phyloP scores from a whole-genome alignment of 352 stramenopile species.

The Phytophthora podocarpi region DNA sequence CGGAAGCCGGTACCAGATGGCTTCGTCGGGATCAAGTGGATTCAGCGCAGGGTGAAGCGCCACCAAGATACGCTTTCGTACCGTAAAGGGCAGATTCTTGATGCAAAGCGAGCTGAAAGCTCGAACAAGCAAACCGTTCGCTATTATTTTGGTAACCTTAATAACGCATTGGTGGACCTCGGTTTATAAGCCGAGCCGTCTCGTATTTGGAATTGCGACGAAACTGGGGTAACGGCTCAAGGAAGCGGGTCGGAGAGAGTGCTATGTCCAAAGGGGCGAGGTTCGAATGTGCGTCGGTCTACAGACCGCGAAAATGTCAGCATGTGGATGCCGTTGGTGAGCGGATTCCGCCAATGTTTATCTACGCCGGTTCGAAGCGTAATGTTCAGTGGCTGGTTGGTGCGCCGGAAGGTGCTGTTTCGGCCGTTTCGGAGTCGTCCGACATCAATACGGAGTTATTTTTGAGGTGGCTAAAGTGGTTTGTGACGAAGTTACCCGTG shows the following conservation, averaged over 20 bases:
- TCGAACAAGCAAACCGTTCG: constrained; percentile 1
- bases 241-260: background rate
- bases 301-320: constrained; percentile 3
- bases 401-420: background rate
- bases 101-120: background rate
- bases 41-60: background rate
- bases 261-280: background rate
- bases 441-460: constrained; percentile 4
- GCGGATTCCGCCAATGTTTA: background rate
- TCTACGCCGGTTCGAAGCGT: background rate
- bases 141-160: constrained; percentile 8
- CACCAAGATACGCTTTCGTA: background rate
- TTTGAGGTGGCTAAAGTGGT: background rate
- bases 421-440: background rate
- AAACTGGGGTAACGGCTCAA: background rate
- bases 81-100: constrained; percentile 1
- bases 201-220: constrained; percentile 6
- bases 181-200: background rate
- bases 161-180: background rate
- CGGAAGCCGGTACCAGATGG: background rate
- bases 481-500: background rate
- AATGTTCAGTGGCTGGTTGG: background rate
- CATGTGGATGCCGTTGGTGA: constrained; percentile 3
- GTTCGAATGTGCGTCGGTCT: background rate
- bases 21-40: constrained; percentile 5